These are phyloP conservation scores for Pittosporum tobira DNA, from an alignment of 129 eudicot genomes.

Conservation along the genomic window DNA sequence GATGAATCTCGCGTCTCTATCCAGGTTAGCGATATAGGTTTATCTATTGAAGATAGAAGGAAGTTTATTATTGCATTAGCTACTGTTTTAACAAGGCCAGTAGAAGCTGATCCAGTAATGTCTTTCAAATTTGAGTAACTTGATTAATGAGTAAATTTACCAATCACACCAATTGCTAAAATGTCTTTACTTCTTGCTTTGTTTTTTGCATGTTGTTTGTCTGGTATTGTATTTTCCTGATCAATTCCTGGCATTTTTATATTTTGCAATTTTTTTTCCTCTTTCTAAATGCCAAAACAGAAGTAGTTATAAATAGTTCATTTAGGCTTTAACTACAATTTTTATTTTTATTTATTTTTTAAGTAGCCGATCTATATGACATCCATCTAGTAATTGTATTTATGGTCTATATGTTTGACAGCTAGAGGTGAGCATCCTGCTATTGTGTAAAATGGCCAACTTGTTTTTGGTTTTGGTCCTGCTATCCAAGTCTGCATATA, in stretches of 20 bases:
- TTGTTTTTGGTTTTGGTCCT: too few relatives aligned
- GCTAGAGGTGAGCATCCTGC: too few relatives aligned
- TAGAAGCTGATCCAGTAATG: conserved; percentile 96
- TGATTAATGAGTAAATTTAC: neutral
- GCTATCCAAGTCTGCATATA: too few relatives aligned
- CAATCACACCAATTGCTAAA: conserved; percentile 5
- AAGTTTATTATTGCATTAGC: conserved; percentile 63
- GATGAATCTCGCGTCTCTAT: neutral
- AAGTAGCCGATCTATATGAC: too few relatives aligned
- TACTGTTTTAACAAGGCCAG: conserved; percentile 72
- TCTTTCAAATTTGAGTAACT: conserved; percentile 12
- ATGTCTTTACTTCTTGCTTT: conserved; percentile 34
- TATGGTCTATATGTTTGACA: too few relatives aligned
- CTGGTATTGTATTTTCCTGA: conserved; percentile 39
- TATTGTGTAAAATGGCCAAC: too few relatives aligned
- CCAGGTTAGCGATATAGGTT: conserved; percentile 68
- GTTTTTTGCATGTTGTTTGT: conserved; percentile 76
- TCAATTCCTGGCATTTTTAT: neutral
- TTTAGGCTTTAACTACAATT: too few relatives aligned
- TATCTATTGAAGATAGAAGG: conserved; percentile 64
- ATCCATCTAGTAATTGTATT: too few relatives aligned
- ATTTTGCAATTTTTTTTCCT: neutral
- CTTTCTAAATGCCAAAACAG: too few relatives aligned
- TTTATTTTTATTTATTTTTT: too few relatives aligned
- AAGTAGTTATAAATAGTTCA: too few relatives aligned